phyloP scores from a whole-genome alignment of 805 yeast genomes.

The Cyberlindnera mrakii region DNA sequence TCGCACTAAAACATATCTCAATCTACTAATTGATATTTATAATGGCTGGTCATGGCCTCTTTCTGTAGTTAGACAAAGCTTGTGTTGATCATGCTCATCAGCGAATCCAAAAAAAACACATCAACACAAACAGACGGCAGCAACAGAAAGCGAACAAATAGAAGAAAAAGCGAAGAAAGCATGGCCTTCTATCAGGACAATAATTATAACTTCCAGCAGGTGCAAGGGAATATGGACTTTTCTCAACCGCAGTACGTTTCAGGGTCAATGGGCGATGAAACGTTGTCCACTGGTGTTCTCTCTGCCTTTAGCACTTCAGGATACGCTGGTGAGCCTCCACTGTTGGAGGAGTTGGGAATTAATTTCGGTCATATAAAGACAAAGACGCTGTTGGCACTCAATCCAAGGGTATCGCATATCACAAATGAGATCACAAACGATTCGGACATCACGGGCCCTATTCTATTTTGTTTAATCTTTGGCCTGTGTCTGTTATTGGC shows the following conservation, averaged over 20 bases:
- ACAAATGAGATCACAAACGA: slow-evolving; percentile 78
- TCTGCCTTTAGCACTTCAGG: slow-evolving; percentile 94
- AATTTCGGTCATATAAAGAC: slow-evolving; percentile 81
- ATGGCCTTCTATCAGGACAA: slow-evolving; percentile 1
- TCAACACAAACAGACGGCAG: no score
- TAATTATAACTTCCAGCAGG: neutral
- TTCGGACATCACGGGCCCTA: slow-evolving; percentile 92
- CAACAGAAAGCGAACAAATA: no score
- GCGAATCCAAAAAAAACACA: no score
- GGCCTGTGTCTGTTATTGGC: slow-evolving; percentile 78
- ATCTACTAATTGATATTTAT: no score
- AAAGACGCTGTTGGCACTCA: slow-evolving; percentile 81
- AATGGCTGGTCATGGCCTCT: no score
- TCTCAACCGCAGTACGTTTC: slow-evolving; percentile 16
- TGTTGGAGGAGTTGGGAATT: slow-evolving; percentile 88
- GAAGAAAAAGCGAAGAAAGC: no score
- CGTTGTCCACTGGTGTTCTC: slow-evolving; percentile 65
- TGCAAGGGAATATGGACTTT: slow-evolving; percentile 33
- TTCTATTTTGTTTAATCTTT: slow-evolving; percentile 79
- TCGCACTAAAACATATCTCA: no score
- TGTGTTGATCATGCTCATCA: no score
- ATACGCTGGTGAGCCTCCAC: slow-evolving; percentile 90
- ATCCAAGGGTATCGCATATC: slow-evolving; percentile 47
- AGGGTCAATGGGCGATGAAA: slow-evolving; percentile 26
- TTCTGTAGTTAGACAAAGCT: no score